Percentiles rank a stretch among this genome's conserved stretches.
Evolutionary conservation across 202 grass and related monocot species (phyloP).

Genomic region (Cymbopogon flexuosus): DNA sequence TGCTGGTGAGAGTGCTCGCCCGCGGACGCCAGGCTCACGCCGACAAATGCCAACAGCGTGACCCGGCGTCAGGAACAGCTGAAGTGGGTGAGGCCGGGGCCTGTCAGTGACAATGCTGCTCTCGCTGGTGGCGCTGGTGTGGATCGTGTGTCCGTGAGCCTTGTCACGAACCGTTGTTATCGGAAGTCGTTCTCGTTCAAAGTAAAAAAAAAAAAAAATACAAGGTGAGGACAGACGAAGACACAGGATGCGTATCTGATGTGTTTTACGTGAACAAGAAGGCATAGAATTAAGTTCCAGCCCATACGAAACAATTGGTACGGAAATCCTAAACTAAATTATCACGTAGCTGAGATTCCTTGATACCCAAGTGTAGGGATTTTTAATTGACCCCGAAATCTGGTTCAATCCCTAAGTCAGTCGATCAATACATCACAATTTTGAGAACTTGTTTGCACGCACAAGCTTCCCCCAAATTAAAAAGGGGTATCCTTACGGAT

Average conservation of each 20-base stretch:
- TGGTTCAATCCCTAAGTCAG: background rate
- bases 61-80: conserved; percentile 27
- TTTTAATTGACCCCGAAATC: background rate
- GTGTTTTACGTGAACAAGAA: background rate
- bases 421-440: background rate
- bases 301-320: background rate
- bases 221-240: no score
- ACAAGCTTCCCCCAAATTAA: background rate
- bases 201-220: background rate
- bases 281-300: background rate
- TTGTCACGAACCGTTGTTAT: no score
- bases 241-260: no score
- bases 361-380: background rate
- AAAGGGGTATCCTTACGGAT: background rate
- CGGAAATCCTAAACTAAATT: background rate
- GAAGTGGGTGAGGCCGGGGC: conserved; percentile 34
- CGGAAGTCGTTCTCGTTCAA: background rate
- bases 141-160: background rate
- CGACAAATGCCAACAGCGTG: background rate
- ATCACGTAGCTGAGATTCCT: conserved; percentile 10
- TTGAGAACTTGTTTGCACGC: conserved; percentile 12
- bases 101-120: conserved; percentile 35
- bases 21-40: background rate
- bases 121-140: conserved; percentile 29
- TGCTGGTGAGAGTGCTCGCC: conserved; percentile 14